Evolutionary conservation across 2,329 filamentous ascomycete genomes (phyloP), one percentile per base, ranked within the genome.

Genomic region (Hymenoscyphus infarciens): DNA sequence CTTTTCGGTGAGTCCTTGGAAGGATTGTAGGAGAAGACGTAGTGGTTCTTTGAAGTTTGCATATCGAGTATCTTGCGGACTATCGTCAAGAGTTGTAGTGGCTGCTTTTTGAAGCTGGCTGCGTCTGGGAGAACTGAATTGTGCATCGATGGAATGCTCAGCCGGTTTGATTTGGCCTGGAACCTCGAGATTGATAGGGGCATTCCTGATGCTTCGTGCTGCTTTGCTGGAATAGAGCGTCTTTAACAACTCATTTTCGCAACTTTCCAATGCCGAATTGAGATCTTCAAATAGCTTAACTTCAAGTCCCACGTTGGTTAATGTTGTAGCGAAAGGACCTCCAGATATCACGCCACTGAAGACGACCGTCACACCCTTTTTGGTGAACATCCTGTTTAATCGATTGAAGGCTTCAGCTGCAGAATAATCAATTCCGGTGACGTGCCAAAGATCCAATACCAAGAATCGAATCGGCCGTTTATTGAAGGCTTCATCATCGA

Each of bases 321-420:
- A 81, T 64, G 88, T 91, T 64, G 84, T 85, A 6, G 92, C 92
- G 15, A 98, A 83, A 33, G 90, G 85, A 56, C 87, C 88, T 31
- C 89, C 84, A 1, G 91, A 82, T 39, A 91, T 87, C 2, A 98
- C 85, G 1, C 93, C 91, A 60, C 92, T 95, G 62, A 99, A 82
- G 15, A 95, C 85, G 63, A 97, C 84, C 62, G 88, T 84, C 39
- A 99, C 90, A 29, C 87, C 86, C 72, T 91, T 90, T 66, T 87
- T 86, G 65, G 87, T 81, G 2, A 98, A 80, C 22, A 98, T 83
- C 25, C 95, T 87, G 73, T 93, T 95, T 75, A 99, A 92, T 15
- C 93, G 89, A 64, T 91, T 92, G 74, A 99, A 98, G 0, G 91
- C 95, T 75, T 99, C 95, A 0, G 92, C 94, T 0, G 95, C 94